phyloP scores from a whole-genome alignment of 331 rosid genomes.

The Quercus phellos region DNA sequence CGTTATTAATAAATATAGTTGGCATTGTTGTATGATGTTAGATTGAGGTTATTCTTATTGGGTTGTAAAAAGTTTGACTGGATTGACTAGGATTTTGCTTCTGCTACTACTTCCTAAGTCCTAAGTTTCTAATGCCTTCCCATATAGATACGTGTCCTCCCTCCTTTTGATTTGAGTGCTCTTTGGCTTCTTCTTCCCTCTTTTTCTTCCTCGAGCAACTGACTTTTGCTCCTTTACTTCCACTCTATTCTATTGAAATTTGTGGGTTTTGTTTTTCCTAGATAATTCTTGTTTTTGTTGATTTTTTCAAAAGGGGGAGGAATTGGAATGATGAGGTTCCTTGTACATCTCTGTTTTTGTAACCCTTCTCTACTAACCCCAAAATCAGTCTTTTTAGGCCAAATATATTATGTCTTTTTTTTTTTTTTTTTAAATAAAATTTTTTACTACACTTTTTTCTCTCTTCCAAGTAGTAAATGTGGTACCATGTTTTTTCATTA shows the following conservation, averaged over 20 bases:
- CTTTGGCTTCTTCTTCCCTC: conserved; percentile 62
- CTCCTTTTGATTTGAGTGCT: conserved; percentile 52
- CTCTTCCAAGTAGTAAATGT: conserved; percentile 33
- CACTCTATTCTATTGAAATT: conserved; percentile 62
- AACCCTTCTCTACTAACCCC: conserved; percentile 44
- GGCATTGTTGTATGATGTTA: neutral
- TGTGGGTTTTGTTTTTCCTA: conserved; percentile 64
- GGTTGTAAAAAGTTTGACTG: conserved; percentile 50
- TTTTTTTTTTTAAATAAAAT: neutral
- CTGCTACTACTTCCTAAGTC: neutral
- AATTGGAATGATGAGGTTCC: conserved; percentile 69
- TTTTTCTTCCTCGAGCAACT: conserved; percentile 90
- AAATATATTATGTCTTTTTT: conserved; percentile 15
- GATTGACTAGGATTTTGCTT: conserved; percentile 22
- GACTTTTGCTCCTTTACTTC: conserved; percentile 53
- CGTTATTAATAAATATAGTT: conserved; percentile 19
- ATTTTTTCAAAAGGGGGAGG: conserved; percentile 37
- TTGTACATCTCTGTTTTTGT: conserved; percentile 42
- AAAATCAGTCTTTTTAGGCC: conserved; percentile 74
- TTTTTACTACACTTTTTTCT: conserved; percentile 1
- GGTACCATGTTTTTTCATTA: conserved; percentile 37
- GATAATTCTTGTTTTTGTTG: conserved; percentile 39
- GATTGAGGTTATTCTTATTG: conserved; percentile 32
- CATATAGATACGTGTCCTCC: conserved; percentile 15
- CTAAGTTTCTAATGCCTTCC: neutral